Evolutionary conservation across 345 rosid species (phyloP).

Genomic region (Brassica incana): DNA sequence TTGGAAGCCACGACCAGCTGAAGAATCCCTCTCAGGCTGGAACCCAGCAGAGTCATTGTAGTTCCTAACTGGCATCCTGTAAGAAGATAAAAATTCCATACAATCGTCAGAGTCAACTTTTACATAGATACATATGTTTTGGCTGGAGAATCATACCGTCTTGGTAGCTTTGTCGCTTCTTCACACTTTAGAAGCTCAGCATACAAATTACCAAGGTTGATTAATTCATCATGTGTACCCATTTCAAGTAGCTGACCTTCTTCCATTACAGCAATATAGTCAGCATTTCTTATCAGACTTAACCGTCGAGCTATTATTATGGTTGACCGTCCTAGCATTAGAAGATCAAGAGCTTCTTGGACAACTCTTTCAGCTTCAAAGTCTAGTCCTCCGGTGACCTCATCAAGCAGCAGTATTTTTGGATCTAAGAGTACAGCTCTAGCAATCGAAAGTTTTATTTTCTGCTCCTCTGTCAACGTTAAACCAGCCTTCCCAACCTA

Average conservation of each 20-base stretch:
- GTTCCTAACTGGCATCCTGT: constrained; percentile 88
- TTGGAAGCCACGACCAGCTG: constrained; percentile 78
- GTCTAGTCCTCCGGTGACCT: constrained; percentile 98
- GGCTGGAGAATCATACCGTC: constrained; percentile 60
- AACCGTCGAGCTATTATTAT: constrained; percentile 95
- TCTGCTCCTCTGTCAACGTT: constrained; percentile 87
- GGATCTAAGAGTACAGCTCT: constrained; percentile 97
- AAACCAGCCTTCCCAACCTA: constrained; percentile 96
- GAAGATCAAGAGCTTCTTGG: constrained; percentile 91
- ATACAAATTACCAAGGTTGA: constrained; percentile 75
- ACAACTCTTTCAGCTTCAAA: constrained; percentile 96
- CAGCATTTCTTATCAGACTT: constrained; percentile 95
- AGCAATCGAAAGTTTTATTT: constrained; percentile 91
- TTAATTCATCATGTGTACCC: constrained; percentile 96
- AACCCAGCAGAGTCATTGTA: constrained; percentile 65
- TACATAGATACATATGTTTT: constrained; percentile 20
- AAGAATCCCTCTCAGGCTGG: constrained; percentile 88
- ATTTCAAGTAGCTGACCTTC: constrained; percentile 99
- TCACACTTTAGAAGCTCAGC: constrained; percentile 98
- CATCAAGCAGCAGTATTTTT: constrained; percentile 88
- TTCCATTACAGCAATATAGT: constrained; percentile 99
- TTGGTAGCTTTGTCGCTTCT: constrained; percentile 98
- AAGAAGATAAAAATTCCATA: constrained; percentile 28
- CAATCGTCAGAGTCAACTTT: constrained; percentile 21
- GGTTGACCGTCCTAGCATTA: constrained; percentile 97